A percentile compares a stretch with the other conserved stretches of the same genome.
phyloP scores from a whole-genome alignment of 2,329 filamentous ascomycete species.

The Cryphonectria radicalis region DNA sequence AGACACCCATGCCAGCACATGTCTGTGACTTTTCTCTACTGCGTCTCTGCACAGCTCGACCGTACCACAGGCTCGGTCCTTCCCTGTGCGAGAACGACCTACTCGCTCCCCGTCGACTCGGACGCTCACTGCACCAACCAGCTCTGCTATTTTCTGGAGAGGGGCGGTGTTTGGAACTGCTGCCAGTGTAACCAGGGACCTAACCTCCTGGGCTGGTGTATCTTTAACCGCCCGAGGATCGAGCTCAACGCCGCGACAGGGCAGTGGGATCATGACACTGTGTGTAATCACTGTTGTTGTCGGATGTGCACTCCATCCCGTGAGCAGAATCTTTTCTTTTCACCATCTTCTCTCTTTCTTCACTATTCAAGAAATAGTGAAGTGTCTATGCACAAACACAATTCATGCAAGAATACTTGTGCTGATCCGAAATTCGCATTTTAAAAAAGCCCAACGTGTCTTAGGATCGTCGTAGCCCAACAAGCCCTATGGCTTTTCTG shows the following conservation, averaged over 20 bases:
- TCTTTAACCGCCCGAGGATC: constrained; percentile 39
- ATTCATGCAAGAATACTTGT: neutral
- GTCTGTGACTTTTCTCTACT: constrained; percentile 61
- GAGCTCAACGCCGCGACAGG: constrained; percentile 40
- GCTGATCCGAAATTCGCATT: neutral
- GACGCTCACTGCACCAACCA: constrained; percentile 52
- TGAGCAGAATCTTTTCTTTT: constrained; percentile 38
- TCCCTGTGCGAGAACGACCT: constrained; percentile 53
- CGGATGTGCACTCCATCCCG: constrained; percentile 50
- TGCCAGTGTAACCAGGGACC: constrained; percentile 56
- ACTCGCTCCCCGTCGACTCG: constrained; percentile 50
- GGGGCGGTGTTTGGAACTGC: constrained; percentile 58
- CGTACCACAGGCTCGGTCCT: constrained; percentile 53
- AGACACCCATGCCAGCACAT: constrained; percentile 57
- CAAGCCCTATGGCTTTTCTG: constrained; percentile 15
- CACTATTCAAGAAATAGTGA: too few relatives aligned
- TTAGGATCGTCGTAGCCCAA: constrained; percentile 22
- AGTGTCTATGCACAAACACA: neutral
- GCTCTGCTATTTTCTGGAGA: constrained; percentile 55
- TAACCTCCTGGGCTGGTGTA: constrained; percentile 59
- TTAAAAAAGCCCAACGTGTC: neutral
- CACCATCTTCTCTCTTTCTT: neutral
- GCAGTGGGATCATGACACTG: constrained; percentile 43
- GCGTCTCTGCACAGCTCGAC: constrained; percentile 53
- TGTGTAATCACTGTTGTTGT: constrained; percentile 60